Evolutionary conservation across 257 asterid genomes (phyloP).

Genomic region (Solanum ahanhuiri): DNA sequence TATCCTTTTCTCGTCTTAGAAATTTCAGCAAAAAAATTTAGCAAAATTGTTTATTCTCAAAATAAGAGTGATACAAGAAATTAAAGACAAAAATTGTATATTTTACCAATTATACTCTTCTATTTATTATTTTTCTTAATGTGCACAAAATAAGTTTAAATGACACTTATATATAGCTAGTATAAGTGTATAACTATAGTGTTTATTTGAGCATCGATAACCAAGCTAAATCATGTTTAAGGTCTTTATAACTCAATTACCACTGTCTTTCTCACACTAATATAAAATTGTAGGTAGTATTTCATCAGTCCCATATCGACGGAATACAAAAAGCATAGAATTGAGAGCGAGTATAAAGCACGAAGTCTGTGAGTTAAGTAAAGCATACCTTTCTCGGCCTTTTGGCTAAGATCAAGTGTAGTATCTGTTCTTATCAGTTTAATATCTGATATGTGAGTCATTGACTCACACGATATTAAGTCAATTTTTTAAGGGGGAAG

Average conservation of each 20-base stretch:
- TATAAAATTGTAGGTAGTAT: neutral
- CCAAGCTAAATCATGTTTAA: too few relatives aligned
- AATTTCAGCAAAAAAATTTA: too few relatives aligned
- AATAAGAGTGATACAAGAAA: too few relatives aligned
- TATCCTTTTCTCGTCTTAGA: too few relatives aligned
- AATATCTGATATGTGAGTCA: neutral
- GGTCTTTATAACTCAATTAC: neutral
- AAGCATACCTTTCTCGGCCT: conserved; percentile 31
- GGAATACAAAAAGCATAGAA: neutral
- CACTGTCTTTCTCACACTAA: neutral
- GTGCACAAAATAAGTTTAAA: too few relatives aligned
- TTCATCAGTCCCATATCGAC: neutral
- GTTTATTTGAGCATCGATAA: too few relatives aligned
- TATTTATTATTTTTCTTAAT: too few relatives aligned
- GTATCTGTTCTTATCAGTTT: neutral
- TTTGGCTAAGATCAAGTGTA: conserved; percentile 22
- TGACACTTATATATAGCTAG: too few relatives aligned
- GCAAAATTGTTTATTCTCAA: too few relatives aligned
- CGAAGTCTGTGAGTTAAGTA: accelerated
- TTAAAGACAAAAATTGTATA: too few relatives aligned
- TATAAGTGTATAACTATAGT: too few relatives aligned
- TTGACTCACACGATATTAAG: conserved; percentile 14
- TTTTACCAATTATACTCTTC: too few relatives aligned
- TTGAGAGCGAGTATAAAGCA: accelerated
- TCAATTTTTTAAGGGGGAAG: conserved; percentile 4